Conservation (phyloP, 2,329 filamentous ascomycete genomes). For the Xylariaceae sp. region DNA sequence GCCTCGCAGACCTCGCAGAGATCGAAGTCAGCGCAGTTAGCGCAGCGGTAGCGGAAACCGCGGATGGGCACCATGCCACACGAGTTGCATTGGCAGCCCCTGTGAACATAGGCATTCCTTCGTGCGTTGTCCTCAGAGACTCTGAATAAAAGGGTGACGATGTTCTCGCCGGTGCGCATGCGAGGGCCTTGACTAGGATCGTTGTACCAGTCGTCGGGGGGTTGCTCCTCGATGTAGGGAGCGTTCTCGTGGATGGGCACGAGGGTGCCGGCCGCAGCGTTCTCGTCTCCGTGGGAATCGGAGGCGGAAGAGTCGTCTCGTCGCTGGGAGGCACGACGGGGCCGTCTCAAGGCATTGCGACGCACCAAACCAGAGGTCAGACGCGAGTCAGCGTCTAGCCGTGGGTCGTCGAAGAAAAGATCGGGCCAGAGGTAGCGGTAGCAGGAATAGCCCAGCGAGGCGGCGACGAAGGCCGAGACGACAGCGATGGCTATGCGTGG, state of each 20-base stretch:
- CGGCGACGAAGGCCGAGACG: slow-evolving; percentile 52
- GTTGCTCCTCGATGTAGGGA: slow-evolving; percentile 34
- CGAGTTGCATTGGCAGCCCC: slow-evolving; percentile 86
- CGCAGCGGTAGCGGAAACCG: slow-evolving; percentile 88
- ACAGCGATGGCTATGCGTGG: slow-evolving; percentile 53
- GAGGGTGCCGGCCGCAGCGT: slow-evolving; percentile 31
- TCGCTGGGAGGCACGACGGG: slow-evolving; percentile 34
- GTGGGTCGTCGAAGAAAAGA: slow-evolving; percentile 17
- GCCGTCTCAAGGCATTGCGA: slow-evolving; percentile 63
- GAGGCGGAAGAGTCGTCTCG: slow-evolving; percentile 37
- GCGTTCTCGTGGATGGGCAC: slow-evolving; percentile 35
- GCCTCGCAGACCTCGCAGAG: slow-evolving; percentile 92
- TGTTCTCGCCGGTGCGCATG: slow-evolving; percentile 66
- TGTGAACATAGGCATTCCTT: slow-evolving; percentile 84
- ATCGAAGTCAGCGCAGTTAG: slow-evolving; percentile 94
- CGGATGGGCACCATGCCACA: slow-evolving; percentile 86
- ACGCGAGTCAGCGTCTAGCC: slow-evolving; percentile 13
- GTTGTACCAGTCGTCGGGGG: slow-evolving; percentile 51
- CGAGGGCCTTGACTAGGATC: slow-evolving; percentile 38
- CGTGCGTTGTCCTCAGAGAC: slow-evolving; percentile 92
- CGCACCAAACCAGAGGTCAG: slow-evolving; percentile 49
- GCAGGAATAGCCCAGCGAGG: slow-evolving; percentile 55
- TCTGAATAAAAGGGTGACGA: slow-evolving; percentile 80
- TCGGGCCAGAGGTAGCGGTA: slow-evolving; percentile 37
- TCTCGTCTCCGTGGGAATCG: slow-evolving; percentile 43